Evolutionary conservation across 768 basidiomycete species (phyloP).

Genomic region (Multifurca ochricompacta): DNA sequence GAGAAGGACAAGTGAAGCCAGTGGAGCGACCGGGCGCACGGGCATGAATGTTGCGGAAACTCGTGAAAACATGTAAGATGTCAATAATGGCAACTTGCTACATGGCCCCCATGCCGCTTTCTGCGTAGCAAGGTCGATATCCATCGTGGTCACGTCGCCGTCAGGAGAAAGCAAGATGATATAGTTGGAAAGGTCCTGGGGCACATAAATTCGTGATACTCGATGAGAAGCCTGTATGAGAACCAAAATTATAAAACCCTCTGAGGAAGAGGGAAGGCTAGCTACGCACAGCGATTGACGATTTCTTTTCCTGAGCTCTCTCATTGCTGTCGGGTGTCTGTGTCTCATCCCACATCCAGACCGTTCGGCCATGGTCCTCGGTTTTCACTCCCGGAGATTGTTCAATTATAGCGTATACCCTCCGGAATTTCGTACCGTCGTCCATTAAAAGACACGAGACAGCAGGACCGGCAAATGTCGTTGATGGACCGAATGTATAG

Average conservation of each 20-base stretch:
- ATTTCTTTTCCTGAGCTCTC: slow-evolving; percentile 36
- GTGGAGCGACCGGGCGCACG: slow-evolving; percentile 1
- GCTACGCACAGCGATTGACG: slow-evolving; percentile 32
- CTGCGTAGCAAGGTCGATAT: slow-evolving; percentile 26
- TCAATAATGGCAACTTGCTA: slow-evolving; percentile 26
- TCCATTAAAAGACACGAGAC: slow-evolving; percentile 10
- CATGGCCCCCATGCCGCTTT: slow-evolving; percentile 19
- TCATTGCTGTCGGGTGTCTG: slow-evolving; percentile 27
- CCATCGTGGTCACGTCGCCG: slow-evolving; percentile 30
- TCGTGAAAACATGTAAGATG: slow-evolving; percentile 28
- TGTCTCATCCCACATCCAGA: slow-evolving; percentile 21
- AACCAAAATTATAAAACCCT: not conserved
- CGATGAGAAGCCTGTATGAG: slow-evolving; percentile 36
- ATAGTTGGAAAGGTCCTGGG: slow-evolving; percentile 24
- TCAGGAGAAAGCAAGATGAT: slow-evolving; percentile 30
- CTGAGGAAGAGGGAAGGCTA: not conserved
- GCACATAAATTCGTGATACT: slow-evolving; percentile 33
- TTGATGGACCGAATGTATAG: slow-evolving; percentile 20
- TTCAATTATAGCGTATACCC: slow-evolving; percentile 15
- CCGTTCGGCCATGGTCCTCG: slow-evolving; percentile 13
- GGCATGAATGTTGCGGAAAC: slow-evolving; percentile 27
- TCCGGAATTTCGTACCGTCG: slow-evolving; percentile 11
- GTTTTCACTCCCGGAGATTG: not conserved
- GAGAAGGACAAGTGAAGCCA: slow-evolving; percentile 19
- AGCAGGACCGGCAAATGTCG: slow-evolving; percentile 19